Evolutionary conservation across 2,329 filamentous ascomycete genomes (phyloP).

Genomic region (Fusarium continuum): DNA sequence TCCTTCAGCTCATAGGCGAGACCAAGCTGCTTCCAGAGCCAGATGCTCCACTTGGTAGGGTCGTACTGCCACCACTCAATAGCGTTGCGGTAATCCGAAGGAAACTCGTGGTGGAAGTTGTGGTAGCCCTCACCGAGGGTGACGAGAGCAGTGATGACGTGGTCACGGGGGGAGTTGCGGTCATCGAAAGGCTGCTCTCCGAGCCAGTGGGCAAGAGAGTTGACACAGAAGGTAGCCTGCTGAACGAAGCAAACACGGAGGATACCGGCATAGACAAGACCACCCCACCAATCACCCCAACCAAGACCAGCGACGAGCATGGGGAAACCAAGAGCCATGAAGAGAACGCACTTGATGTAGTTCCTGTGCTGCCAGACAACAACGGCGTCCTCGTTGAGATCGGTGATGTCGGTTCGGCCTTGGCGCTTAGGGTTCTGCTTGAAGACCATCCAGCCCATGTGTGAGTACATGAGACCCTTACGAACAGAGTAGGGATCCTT

Average conservation of each 20-base stretch:
- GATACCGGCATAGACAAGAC: constrained; percentile 86
- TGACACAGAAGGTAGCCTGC: constrained; percentile 93
- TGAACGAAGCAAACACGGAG: constrained; percentile 90
- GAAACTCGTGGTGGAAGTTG: constrained; percentile 97
- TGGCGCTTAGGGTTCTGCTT: constrained; percentile 93
- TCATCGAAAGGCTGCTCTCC: constrained; percentile 93
- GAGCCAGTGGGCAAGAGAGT: constrained; percentile 90
- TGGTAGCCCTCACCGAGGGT: constrained; percentile 91
- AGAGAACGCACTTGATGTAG: constrained; percentile 81
- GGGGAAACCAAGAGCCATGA: constrained; percentile 81
- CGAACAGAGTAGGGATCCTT: constrained; percentile 92
- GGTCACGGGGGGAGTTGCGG: constrained; percentile 89
- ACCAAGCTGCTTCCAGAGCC: constrained; percentile 83
- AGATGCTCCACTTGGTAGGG: constrained; percentile 91
- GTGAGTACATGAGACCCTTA: constrained; percentile 84
- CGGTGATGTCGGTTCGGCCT: constrained; percentile 87
- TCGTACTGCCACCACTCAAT: constrained; percentile 93
- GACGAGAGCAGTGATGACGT: constrained; percentile 84
- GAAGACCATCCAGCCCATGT: constrained; percentile 89
- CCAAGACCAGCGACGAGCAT: constrained; percentile 77
- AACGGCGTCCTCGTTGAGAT: constrained; percentile 85
- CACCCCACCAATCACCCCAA: constrained; percentile 84
- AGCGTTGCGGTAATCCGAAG: constrained; percentile 90
- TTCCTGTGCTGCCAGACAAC: constrained; percentile 90
- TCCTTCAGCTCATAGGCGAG: constrained; percentile 89